Conservation (phyloP, 805 yeast species). For the Metschnikowia henanensis region DNA sequence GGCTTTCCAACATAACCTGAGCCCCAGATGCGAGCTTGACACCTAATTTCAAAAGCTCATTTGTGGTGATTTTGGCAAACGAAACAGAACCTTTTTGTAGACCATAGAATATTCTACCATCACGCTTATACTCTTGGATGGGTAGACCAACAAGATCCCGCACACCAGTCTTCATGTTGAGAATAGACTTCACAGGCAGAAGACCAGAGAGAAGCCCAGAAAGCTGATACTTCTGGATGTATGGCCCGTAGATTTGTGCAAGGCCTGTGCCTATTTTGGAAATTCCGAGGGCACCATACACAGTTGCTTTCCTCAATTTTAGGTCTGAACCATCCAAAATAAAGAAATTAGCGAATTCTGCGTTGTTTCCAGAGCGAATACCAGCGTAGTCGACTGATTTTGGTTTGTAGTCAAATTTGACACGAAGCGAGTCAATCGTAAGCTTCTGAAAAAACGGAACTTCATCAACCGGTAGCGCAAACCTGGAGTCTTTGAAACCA, state of each 20-base stretch:
- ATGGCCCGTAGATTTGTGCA: slow-evolving; percentile 83
- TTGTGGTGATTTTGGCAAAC: slow-evolving; percentile 76
- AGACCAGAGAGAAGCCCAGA: slow-evolving; percentile 81
- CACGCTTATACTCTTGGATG: slow-evolving; percentile 67
- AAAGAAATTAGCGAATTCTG: slow-evolving; percentile 87
- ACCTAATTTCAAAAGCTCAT: slow-evolving; percentile 78
- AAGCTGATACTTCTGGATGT: slow-evolving; percentile 77
- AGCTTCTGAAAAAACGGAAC: slow-evolving; percentile 68
- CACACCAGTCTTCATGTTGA: slow-evolving; percentile 76
- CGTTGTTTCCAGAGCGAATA: slow-evolving; percentile 79
- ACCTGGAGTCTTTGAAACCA: slow-evolving; percentile 73
- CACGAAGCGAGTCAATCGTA: slow-evolving; percentile 54
- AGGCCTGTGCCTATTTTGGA: slow-evolving; percentile 55
- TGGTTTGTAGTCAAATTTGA: slow-evolving; percentile 89
- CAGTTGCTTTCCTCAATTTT: slow-evolving; percentile 54
- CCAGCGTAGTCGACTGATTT: slow-evolving; percentile 85
- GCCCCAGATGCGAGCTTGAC: slow-evolving; percentile 88
- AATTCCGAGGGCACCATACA: slow-evolving; percentile 80
- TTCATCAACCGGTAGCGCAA: slow-evolving; percentile 65
- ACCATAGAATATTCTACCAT: slow-evolving; percentile 67
- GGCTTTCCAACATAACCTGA: slow-evolving; percentile 73
- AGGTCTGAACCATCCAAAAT: slow-evolving; percentile 84
- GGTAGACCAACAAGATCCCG: slow-evolving; percentile 75
- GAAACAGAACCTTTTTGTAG: slow-evolving; percentile 71
- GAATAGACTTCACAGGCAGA: slow-evolving; percentile 75